A percentile compares a stretch with the other conserved stretches of the same genome.
Evolutionary conservation across 768 basidiomycete genomes (phyloP).

Genomic region (Tricholoma saponaceum): DNA sequence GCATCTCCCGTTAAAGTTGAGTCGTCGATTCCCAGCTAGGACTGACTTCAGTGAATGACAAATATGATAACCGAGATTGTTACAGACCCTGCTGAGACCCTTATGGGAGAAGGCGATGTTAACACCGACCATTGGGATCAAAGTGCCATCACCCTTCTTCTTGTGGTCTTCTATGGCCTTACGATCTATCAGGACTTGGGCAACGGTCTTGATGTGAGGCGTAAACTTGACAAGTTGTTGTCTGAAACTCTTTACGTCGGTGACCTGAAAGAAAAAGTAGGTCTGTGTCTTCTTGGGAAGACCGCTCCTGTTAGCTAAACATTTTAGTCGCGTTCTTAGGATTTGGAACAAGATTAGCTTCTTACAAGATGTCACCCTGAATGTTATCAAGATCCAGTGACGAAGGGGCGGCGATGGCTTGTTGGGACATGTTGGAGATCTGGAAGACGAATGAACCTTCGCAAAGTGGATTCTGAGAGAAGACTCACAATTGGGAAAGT

Average conservation of each 20-base stretch:
- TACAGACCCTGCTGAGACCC: constrained; percentile 37
- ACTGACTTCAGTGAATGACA: background rate
- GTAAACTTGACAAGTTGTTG: constrained; percentile 34
- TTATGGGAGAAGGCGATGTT: constrained; percentile 53
- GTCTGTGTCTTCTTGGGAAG: constrained; percentile 51
- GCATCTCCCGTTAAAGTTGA: constrained; percentile 27
- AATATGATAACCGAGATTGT: background rate
- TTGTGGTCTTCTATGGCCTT: constrained; percentile 36
- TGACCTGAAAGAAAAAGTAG: constrained; percentile 51
- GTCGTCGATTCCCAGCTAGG: constrained; percentile 39
- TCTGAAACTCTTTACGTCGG: constrained; percentile 39
- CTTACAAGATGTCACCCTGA: constrained; percentile 46
- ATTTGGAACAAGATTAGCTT: background rate
- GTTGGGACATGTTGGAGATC: constrained; percentile 15
- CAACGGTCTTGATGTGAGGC: constrained; percentile 43
- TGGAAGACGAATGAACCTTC: background rate
- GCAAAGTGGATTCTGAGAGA: background rate
- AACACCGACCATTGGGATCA: constrained; percentile 38
- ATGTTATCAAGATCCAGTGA: constrained; percentile 37
- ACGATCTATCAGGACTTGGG: constrained; percentile 38
- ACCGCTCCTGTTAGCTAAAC: constrained; percentile 35
- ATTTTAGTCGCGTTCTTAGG: background rate
- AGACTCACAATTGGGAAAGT: background rate
- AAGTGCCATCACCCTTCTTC: constrained; percentile 26
- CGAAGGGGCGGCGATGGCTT: constrained; percentile 11